Evolutionary conservation across 228 moss, liverwort and hornwort genomes (phyloP).

Genomic region (Sphagnum fallax): DNA sequence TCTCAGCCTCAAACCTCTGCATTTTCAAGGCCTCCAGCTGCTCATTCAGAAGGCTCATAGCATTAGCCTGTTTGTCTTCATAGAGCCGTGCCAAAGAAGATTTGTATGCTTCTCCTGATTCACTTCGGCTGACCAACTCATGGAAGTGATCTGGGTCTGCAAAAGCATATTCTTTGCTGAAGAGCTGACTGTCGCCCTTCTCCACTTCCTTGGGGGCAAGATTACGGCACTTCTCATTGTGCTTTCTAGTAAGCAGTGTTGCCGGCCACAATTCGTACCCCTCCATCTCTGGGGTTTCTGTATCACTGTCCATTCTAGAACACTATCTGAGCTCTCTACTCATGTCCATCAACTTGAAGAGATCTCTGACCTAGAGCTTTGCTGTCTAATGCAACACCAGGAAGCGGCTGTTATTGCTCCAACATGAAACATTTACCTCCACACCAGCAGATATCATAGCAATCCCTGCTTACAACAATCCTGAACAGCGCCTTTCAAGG

Average conservation of each 20-base stretch:
- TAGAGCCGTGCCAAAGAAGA: slow-evolving; percentile 50
- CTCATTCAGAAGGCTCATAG: slow-evolving; percentile 52
- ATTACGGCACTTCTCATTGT: slow-evolving; percentile 11
- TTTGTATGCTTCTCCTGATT: slow-evolving; percentile 31
- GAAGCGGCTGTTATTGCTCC: too few relatives aligned
- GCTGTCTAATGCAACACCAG: too few relatives aligned
- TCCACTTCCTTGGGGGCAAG: slow-evolving; percentile 4
- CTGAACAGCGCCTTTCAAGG: too few relatives aligned
- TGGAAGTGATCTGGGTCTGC: slow-evolving; percentile 47
- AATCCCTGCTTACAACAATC: too few relatives aligned
- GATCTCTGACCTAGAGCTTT: too few relatives aligned
- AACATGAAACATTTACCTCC: too few relatives aligned
- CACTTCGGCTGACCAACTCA: slow-evolving; percentile 55
- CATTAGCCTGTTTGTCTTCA: slow-evolving; percentile 58
- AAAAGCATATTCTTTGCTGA: slow-evolving; percentile 34
- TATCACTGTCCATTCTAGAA: slow-evolving; percentile 24
- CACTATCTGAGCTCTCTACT: not conserved
- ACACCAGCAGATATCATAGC: too few relatives aligned
- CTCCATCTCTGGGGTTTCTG: slow-evolving; percentile 20
- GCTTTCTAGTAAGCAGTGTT: slow-evolving; percentile 15
- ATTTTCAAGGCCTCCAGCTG: slow-evolving; percentile 53
- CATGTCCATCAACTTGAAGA: too few relatives aligned
- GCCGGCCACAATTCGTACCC: slow-evolving; percentile 56
- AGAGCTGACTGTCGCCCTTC: slow-evolving; percentile 7
- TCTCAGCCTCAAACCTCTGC: slow-evolving; percentile 61